These are phyloP conservation scores for Eimeria mitis DNA, from an alignment of 169 alveolate genomes.

Conservation along the genomic window DNA sequence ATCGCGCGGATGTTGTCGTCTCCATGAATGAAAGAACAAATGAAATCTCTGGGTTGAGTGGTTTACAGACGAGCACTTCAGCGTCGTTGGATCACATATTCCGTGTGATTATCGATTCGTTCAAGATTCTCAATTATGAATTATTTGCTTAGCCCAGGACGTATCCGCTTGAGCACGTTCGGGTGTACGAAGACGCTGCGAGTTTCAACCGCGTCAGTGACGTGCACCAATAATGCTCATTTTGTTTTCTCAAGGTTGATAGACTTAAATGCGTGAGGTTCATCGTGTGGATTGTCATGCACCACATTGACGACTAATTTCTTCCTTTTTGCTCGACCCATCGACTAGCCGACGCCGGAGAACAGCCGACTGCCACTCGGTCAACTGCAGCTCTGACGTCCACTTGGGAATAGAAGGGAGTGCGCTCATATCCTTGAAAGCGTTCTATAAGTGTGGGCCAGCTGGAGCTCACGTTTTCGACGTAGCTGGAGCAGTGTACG, in stretches of 20 bases:
- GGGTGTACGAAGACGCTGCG: neutral
- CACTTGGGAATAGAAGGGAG: neutral
- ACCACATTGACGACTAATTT: neutral
- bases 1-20: slow-evolving; percentile 56
- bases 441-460: neutral
- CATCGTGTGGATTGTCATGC: neutral
- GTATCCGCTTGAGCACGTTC: neutral
- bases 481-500: neutral
- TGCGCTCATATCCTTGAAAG: neutral
- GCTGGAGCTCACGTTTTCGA: neutral
- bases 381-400: neutral
- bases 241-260: neutral
- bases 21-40: slow-evolving; percentile 37
- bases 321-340: neutral
- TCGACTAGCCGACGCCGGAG: neutral
- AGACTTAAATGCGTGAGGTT: neutral
- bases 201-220: neutral
- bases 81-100: slow-evolving; percentile 34
- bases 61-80: neutral
- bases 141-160: slow-evolving; percentile 11
- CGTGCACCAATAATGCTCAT: neutral
- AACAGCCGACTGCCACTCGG: neutral
- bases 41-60: neutral
- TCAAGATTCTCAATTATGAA: slow-evolving; percentile 16
- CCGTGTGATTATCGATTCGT: slow-evolving; percentile 22